Evolutionary conservation across 495 filamentous ascomycete species (phyloP).

Genomic region (Neurospora sp.): DNA sequence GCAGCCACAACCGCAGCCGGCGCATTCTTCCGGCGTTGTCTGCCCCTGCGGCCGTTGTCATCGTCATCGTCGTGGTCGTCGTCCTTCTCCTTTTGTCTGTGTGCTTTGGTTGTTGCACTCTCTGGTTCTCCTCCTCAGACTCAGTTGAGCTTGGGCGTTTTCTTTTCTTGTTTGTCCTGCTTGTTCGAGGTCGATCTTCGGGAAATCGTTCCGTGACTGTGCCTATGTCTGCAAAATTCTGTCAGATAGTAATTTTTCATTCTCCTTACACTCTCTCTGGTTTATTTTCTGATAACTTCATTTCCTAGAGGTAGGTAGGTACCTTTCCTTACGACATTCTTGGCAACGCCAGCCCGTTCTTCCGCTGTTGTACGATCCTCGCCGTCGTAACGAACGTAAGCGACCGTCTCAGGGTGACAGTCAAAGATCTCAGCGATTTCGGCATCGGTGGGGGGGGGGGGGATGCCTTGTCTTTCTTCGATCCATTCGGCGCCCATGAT

Average conservation of each 20-base stretch:
- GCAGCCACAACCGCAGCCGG: too few species aligned
- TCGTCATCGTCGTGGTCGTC: too few species aligned
- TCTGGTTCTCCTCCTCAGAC: too few species aligned
- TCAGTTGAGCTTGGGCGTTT: neutral
- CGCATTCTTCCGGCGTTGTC: too few species aligned
- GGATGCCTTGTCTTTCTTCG: neutral
- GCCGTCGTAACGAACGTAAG: neutral
- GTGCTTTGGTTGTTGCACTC: too few species aligned
- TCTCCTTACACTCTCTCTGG: neutral
- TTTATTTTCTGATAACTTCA: too few species aligned
- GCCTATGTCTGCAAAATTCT: neutral
- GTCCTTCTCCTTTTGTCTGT: too few species aligned
- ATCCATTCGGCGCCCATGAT: neutral
- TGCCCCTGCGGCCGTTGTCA: too few species aligned
- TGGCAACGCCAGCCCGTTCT: too few species aligned
- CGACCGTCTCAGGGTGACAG: neutral
- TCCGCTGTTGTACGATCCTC: neutral
- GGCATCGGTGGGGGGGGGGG: neutral
- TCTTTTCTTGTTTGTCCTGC: neutral
- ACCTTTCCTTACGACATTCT: neutral
- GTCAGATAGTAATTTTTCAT: too few species aligned
- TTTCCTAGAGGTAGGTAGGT: too few species aligned
- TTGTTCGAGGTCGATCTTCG: neutral
- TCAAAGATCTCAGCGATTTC: rapidly evolving
- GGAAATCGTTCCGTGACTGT: neutral